Percentiles rank a stretch among this genome's conserved stretches.
These are phyloP conservation scores for Epichloe festucae DNA, from an alignment of 2,329 filamentous ascomycete species.

Conservation along the genomic window DNA sequence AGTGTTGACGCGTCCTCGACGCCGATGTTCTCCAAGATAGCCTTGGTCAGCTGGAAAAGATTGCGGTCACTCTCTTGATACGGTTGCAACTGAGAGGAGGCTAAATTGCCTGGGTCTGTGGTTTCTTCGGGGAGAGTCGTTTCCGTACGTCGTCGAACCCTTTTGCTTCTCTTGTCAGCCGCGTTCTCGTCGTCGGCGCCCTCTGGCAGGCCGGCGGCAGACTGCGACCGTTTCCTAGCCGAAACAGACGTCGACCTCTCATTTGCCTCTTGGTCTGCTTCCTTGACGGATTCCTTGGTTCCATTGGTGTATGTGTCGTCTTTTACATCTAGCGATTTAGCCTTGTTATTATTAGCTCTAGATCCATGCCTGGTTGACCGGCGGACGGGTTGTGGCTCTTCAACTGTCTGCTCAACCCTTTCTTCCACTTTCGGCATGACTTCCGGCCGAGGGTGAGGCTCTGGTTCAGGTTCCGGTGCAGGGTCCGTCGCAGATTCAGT, in stretches of 20 bases:
- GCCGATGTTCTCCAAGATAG: slow-evolving; percentile 41
- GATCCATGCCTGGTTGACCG: slow-evolving; percentile 6
- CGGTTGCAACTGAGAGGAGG: slow-evolving; percentile 42
- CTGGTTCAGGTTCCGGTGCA: neutral
- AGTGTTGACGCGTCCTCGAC: slow-evolving; percentile 36
- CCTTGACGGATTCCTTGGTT: slow-evolving; percentile 14
- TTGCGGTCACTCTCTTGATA: slow-evolving; percentile 43
- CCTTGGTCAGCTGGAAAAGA: slow-evolving; percentile 41
- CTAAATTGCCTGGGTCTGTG: slow-evolving; percentile 37
- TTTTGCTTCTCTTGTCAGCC: slow-evolving; percentile 51
- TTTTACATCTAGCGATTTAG: slow-evolving; percentile 7
- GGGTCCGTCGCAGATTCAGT: neutral
- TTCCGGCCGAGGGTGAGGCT: neutral
- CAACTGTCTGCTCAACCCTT: slow-evolving; percentile 1
- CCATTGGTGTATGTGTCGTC: slow-evolving; percentile 13
- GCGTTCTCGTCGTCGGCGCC: slow-evolving; percentile 42
- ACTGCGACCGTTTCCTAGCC: slow-evolving; percentile 50
- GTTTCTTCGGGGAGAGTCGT: slow-evolving; percentile 42
- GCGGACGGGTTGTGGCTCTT: slow-evolving; percentile 3
- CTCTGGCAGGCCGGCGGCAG: slow-evolving; percentile 44
- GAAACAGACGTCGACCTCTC: slow-evolving; percentile 26
- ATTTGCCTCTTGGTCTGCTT: slow-evolving; percentile 18
- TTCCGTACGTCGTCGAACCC: slow-evolving; percentile 38
- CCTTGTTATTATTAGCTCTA: neutral
- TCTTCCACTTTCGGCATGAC: neutral